Evolutionary conservation across 306 rosid genomes (phyloP).

Genomic region (Fragaria vesca): DNA sequence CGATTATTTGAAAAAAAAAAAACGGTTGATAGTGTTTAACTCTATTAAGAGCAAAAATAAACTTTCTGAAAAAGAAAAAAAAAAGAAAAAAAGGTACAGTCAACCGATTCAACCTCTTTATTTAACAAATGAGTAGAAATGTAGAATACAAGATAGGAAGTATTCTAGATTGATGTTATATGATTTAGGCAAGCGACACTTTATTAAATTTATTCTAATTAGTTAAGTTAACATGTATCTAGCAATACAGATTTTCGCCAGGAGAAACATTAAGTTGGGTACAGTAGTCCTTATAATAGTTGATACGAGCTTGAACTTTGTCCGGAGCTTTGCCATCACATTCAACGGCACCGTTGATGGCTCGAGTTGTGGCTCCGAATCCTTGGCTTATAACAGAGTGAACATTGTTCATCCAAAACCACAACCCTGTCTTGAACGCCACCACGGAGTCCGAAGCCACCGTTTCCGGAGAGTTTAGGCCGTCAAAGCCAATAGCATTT

Average conservation of each 20-base stretch:
- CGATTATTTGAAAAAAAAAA: too few relatives aligned
- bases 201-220: neutral
- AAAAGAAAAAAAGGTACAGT: too few relatives aligned
- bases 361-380: slow-evolving; percentile 32
- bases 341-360: slow-evolving; percentile 25
- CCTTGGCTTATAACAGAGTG: slow-evolving; percentile 19
- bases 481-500: neutral
- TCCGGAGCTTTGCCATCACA: neutral
- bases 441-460: neutral
- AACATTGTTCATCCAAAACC: slow-evolving; percentile 33
- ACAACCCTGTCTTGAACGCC: slow-evolving; percentile 17
- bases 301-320: neutral
- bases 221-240: neutral
- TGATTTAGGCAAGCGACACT: neutral
- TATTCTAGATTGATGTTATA: neutral
- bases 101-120: too few relatives aligned
- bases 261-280: neutral
- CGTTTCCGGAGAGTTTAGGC: slow-evolving; percentile 13
- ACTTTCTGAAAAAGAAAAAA: too few relatives aligned
- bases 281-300: neutral
- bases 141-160: too few relatives aligned
- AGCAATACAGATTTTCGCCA: neutral
- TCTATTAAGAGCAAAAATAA: too few relatives aligned
- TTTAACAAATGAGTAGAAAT: too few relatives aligned
- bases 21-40: too few relatives aligned